Evolutionary conservation across 441 rosid species (phyloP).

Genomic region (Erodium texanum): DNA sequence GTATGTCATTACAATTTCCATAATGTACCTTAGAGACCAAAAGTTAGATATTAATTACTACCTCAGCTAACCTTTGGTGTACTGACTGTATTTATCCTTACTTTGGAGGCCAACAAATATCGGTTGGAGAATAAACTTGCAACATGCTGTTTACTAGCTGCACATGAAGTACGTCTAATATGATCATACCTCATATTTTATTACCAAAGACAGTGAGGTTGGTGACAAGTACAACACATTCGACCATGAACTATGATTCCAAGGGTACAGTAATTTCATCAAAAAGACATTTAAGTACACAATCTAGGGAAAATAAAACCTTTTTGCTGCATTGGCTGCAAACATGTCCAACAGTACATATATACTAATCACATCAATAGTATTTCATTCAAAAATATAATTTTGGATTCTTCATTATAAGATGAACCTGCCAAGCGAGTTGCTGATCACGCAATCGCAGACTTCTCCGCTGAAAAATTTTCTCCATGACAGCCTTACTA

Average conservation of each 20-base stretch:
- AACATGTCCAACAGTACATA: not conserved
- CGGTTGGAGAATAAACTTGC: not conserved
- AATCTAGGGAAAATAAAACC: not conserved
- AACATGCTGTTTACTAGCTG: not conserved
- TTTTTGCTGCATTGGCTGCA: not conserved
- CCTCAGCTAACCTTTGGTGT: not conserved
- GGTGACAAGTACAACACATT: not conserved
- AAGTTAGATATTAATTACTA: not conserved
- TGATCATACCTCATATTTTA: not conserved
- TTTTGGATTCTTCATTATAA: not conserved
- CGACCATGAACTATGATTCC: not conserved
- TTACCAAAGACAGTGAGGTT: not conserved
- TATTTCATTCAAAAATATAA: not conserved
- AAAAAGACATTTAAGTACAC: not conserved
- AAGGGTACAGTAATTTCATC: not conserved
- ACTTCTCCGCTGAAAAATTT: conserved; percentile 80
- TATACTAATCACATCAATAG: not conserved
- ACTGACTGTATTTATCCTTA: not conserved
- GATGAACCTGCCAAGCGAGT: conserved; percentile 70
- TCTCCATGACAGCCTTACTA: conserved; percentile 85
- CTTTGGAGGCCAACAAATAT: too few relatives aligned
- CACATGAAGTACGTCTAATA: not conserved
- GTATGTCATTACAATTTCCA: not conserved
- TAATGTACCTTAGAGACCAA: too few relatives aligned
- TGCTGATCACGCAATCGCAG: conserved; percentile 86